Evolutionary conservation across 2,329 filamentous ascomycete genomes (phyloP).

Genomic region (Uncinocarpus reesii): DNA sequence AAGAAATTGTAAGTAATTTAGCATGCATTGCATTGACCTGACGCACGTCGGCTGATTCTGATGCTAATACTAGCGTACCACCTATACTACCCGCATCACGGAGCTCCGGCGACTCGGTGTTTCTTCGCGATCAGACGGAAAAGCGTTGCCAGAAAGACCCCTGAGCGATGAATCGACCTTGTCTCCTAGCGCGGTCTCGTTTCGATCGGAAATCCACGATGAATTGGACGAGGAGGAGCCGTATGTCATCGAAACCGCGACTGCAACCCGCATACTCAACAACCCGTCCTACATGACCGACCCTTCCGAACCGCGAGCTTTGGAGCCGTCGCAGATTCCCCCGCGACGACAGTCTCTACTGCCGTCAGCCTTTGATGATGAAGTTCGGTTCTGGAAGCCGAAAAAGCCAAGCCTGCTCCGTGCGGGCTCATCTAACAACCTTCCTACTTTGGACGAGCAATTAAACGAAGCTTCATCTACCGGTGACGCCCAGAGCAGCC

Average conservation of each 20-base stretch:
- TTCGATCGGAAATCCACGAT: conserved; percentile 15
- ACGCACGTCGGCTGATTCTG: neutral
- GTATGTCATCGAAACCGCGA: conserved; percentile 44
- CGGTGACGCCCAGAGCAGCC: neutral
- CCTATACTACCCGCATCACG: conserved; percentile 80
- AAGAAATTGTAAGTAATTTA: conserved; percentile 67
- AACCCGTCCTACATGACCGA: conserved; percentile 21
- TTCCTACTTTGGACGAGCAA: conserved; percentile 12
- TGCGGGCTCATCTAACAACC: conserved; percentile 26
- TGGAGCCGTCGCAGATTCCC: conserved; percentile 26
- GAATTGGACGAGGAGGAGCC: conserved; percentile 26
- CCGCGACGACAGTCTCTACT: conserved; percentile 32
- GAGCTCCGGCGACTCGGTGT: conserved; percentile 65
- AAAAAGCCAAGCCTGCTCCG: conserved; percentile 34
- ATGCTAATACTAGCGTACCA: conserved; percentile 53
- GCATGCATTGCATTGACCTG: neutral
- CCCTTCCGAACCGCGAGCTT: conserved; percentile 21
- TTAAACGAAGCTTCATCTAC: neutral
- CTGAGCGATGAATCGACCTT: conserved; percentile 52
- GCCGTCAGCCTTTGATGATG: conserved; percentile 27
- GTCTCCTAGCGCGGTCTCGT: conserved; percentile 35
- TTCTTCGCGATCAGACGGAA: conserved; percentile 48
- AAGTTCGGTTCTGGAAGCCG: conserved; percentile 16
- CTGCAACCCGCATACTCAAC: conserved; percentile 43
- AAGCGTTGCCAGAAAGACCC: conserved; percentile 64